Base-by-base conservation (phyloP, 108 stramenopile species). In the Fistulifera pelliculosa region DNA sequence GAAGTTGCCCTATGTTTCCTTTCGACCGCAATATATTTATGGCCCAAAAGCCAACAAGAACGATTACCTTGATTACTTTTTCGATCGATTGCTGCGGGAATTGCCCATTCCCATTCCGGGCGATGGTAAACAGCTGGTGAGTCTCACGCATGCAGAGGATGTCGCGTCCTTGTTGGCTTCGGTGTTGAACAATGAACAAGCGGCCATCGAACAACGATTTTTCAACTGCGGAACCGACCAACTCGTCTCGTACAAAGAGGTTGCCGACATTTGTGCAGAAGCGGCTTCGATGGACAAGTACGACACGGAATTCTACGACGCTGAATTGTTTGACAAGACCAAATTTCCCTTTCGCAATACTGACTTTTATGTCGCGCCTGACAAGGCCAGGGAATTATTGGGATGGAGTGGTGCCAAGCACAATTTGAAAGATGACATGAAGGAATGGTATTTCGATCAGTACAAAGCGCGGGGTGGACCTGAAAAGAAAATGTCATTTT, bases 181-280 rank as follows among this genome's bases (percentile, higher is more conserved):
- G 31, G 75, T 77, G 18, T 62, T 86, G 52, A 66, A 90, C 56
- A 58, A 90, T 45, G 82, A 82, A 72, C 67, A 57, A 17, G 85
- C 82, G 5, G 89, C 89, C 14, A 66, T 77, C 5, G 57, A 69
- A 61, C 84, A 86, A 55, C 73, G 84, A 10, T 76, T 65, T 54
- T 90, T 90, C 63, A 90, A 90, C 26, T 90, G 89, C 51, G 89
- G 89, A 13, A 90, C 84, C 0, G 78, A 83, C 56, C 62, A 83
- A 48, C 68, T 85, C 14, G 49, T 68, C 15, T 62, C 70, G 16
- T 90, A 90, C 49, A 73, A 83, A 68, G 81, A 90, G 21, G 83
- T 90, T 23, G 84, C 82, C 27, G 54, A 54, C 15, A 38, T 90
- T 72, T 90, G 89, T 66, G 84, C 89, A 11, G 70, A 84, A 43